Base-by-base conservation (phyloP, 2,329 filamentous ascomycete species). In the Aureobasidium sp. region DNA sequence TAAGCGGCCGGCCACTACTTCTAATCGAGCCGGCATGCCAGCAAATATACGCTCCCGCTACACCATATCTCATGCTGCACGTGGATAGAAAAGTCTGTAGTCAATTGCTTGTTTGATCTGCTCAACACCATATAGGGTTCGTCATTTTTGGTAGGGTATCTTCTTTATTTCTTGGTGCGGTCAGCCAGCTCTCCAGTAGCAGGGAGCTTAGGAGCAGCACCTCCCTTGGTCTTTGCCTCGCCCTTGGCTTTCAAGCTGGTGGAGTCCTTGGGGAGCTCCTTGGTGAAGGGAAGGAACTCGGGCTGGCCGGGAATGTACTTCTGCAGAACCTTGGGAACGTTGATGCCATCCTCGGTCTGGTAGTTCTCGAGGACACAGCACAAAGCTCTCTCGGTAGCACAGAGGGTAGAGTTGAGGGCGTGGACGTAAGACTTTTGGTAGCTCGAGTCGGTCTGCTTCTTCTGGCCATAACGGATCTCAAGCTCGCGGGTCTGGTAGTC, bases 281-380 rank as follows among this genome's bases (percentile, higher is more conserved):
- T 94, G 60, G 86, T 85, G 72, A 89, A 99, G 1, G 90, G 89
- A 65, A 99, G 82, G 76, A 97, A 96, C 55, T 93, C 91, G 1
- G 91, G 91, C 44, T 90, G 82, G 37, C 92, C 93, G 1, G 92
- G 91, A 57, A 97, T 87, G 75, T 95, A 97, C 77, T 91, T 93
- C 68, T 90, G 85, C 64, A 97, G 82, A 49, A 88, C 87, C 75
- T 92, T 88, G 0, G 92, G 92, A 37, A 96, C 87, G 62, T 83
- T 83, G 68, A 95, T 82, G 66, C 91, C 90, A 68, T 93, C 89
- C 71, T 91, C 87, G 0, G 87, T 94, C 80, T 99, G 94, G 77
- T 93, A 97, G 78, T 97, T 99, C 78, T 99, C 94, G 42, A 99
- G 83, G 47, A 99, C 82, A 74, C 93, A 97, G 82, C 94, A 97